These are phyloP conservation scores for Penicillium goetzii DNA, from an alignment of 495 filamentous ascomycete species.

Conservation along the genomic window DNA sequence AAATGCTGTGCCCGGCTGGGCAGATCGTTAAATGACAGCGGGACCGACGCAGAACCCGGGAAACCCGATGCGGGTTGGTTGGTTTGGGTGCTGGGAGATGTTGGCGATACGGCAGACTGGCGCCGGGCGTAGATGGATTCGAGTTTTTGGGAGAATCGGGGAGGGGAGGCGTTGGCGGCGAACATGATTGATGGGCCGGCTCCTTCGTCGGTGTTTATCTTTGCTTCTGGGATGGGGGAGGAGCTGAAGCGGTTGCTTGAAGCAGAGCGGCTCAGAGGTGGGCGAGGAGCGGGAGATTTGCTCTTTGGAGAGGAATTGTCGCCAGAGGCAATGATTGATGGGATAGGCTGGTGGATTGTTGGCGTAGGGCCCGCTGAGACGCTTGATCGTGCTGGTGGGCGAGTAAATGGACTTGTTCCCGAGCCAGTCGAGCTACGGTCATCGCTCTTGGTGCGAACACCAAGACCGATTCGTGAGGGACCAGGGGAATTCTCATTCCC, in stretches of 20 bases:
- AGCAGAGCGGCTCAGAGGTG: slow-evolving; percentile 37
- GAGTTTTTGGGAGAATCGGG: slow-evolving; percentile 32
- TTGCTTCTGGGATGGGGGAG: slow-evolving; percentile 73
- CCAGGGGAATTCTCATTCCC: slow-evolving; percentile 9
- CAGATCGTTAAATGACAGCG: slow-evolving; percentile 83
- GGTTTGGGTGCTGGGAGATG: slow-evolving; percentile 18
- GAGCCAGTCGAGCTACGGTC: slow-evolving; percentile 24
- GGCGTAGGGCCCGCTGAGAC: slow-evolving; percentile 6
- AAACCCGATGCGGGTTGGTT: slow-evolving; percentile 49
- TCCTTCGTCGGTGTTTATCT: slow-evolving; percentile 61
- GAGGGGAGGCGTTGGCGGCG: slow-evolving; percentile 54
- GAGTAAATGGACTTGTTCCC: slow-evolving; percentile 16
- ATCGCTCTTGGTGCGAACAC: slow-evolving; percentile 28
- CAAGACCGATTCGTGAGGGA: slow-evolving; percentile 16
- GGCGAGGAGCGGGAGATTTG: slow-evolving; percentile 31
- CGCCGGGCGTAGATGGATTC: slow-evolving; percentile 61
- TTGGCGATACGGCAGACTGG: slow-evolving; percentile 31
- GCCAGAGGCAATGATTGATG: slow-evolving; percentile 52
- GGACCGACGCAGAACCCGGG: slow-evolving; percentile 57
- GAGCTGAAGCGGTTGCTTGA: slow-evolving; percentile 67
- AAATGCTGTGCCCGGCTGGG: slow-evolving; percentile 82
- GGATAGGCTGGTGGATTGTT: slow-evolving; percentile 35
- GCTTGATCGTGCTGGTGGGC: slow-evolving; percentile 27
- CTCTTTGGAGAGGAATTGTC: slow-evolving; percentile 45
- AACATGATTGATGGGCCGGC: slow-evolving; percentile 81